Evolutionary conservation across 768 basidiomycete genomes (phyloP).

Genomic region (Postia placenta): DNA sequence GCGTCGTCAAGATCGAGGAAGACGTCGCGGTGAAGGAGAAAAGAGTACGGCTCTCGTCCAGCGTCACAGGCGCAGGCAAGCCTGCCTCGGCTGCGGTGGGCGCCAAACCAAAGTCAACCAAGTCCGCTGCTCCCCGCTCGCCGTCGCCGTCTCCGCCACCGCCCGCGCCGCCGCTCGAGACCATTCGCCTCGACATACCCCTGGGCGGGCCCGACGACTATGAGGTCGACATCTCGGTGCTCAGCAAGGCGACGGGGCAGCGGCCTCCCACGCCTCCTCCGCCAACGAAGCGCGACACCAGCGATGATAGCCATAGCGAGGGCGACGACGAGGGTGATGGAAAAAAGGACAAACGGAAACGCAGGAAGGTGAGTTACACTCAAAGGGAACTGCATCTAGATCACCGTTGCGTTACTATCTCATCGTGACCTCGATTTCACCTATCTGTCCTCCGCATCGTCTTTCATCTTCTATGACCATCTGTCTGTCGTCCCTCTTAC

Average conservation of each 20-base stretch:
- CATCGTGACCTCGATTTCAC: too few species aligned
- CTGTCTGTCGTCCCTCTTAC: too few species aligned
- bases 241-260: slow-evolving; percentile 63
- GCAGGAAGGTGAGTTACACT: slow-evolving; percentile 19
- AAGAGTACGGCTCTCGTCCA: slow-evolving; percentile 19
- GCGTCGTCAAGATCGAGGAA: slow-evolving; percentile 1
- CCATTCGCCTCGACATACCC: slow-evolving; percentile 61
- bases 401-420: too few species aligned
- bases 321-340: slow-evolving; percentile 32
- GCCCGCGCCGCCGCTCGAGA: slow-evolving; percentile 46
- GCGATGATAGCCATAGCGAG: slow-evolving; percentile 48
- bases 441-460: too few species aligned
- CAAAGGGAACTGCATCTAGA: too few species aligned
- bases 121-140: slow-evolving; percentile 36
- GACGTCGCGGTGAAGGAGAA: slow-evolving; percentile 12
- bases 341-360: slow-evolving; percentile 30
- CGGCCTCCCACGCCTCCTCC: slow-evolving; percentile 49
- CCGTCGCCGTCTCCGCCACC: slow-evolving; percentile 54
- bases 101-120: slow-evolving; percentile 48
- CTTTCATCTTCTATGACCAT: too few species aligned
- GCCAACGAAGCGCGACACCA: slow-evolving; percentile 36
- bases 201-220: slow-evolving; percentile 73
- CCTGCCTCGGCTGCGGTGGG: slow-evolving; percentile 21
- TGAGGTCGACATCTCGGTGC: slow-evolving; percentile 56
- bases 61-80: slow-evolving; percentile 19